These are phyloP conservation scores for Vitrella brassicaformis DNA, from an alignment of 73 alveolate species.

Conservation along the genomic window DNA sequence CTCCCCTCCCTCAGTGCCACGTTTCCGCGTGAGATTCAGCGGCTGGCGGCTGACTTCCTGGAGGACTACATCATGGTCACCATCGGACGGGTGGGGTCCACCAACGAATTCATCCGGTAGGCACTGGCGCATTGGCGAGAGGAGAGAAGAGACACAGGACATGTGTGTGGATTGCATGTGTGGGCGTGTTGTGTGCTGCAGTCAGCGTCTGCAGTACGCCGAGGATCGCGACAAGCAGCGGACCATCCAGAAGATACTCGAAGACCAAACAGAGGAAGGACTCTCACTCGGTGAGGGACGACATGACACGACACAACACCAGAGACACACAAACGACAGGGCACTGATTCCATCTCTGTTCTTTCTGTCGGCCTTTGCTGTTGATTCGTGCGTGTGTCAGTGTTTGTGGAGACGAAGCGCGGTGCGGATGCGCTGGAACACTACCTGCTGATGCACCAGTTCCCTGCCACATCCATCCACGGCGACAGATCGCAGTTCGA, in stretches of 20 bases:
- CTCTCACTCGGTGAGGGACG: constrained; percentile 26
- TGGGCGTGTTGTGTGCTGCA: no score
- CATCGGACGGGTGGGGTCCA: neutral
- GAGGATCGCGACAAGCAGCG: constrained; percentile 21
- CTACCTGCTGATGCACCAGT: constrained; percentile 13
- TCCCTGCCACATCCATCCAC: constrained; percentile 32
- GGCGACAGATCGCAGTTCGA: constrained; percentile 35
- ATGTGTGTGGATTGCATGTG: no score
- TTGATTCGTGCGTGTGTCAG: neutral
- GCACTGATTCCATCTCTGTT: no score
- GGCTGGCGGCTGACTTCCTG: constrained; percentile 32
- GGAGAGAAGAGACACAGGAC: no score
- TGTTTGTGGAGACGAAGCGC: constrained; percentile 33
- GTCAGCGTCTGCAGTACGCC: neutral
- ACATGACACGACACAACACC: no score
- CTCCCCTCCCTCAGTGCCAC: no score
- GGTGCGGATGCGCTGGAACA: constrained; percentile 41
- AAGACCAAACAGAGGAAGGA: constrained; percentile 48
- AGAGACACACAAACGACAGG: no score
- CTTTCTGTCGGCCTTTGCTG: constrained; percentile 14
- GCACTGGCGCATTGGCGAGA: no score
- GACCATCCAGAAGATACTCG: constrained; percentile 28
- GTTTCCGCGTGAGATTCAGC: constrained; percentile 39
- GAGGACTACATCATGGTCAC: constrained; percentile 8
- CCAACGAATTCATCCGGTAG: neutral